Evolutionary conservation across 2,329 filamentous ascomycete genomes (phyloP).

Genomic region (Neopestalotiopsis sp.): DNA sequence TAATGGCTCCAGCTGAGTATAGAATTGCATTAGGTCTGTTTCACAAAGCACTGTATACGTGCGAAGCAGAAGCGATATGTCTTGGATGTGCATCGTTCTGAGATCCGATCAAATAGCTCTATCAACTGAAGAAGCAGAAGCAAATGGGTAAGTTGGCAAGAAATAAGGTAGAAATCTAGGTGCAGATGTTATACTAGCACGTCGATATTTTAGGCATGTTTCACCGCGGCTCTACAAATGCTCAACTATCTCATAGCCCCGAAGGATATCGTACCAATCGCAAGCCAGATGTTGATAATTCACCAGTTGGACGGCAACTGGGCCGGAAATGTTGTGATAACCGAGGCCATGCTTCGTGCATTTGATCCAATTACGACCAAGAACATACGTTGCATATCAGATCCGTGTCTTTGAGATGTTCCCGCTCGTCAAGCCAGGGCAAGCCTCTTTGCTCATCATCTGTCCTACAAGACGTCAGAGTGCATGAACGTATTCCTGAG

Average conservation of each 20-base stretch:
- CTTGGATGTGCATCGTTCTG: too few relatives aligned
- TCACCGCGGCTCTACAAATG: neutral
- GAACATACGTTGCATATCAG: neutral
- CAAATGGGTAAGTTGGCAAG: too few relatives aligned
- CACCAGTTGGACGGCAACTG: neutral
- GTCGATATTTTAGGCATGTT: neutral
- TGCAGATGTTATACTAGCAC: too few relatives aligned
- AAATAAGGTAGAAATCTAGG: too few relatives aligned
- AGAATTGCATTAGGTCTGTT: too few relatives aligned
- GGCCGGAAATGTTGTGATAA: neutral
- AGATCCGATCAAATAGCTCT: too few relatives aligned
- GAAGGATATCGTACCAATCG: neutral
- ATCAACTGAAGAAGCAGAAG: too few relatives aligned
- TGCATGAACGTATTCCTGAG: neutral
- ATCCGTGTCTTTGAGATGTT: neutral
- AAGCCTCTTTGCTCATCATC: neutral
- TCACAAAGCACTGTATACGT: too few relatives aligned
- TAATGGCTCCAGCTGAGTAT: neutral
- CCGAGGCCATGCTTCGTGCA: neutral
- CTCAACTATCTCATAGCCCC: neutral
- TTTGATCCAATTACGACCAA: neutral
- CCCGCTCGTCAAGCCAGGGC: neutral
- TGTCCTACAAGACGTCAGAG: neutral
- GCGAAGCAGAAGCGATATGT: too few relatives aligned
- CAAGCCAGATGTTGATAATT: neutral